Percentiles rank a stretch among this genome's conserved stretches.
phyloP scores from a whole-genome alignment of 1,284 basidiomycete genomes.

The Omphalotus olearius region DNA sequence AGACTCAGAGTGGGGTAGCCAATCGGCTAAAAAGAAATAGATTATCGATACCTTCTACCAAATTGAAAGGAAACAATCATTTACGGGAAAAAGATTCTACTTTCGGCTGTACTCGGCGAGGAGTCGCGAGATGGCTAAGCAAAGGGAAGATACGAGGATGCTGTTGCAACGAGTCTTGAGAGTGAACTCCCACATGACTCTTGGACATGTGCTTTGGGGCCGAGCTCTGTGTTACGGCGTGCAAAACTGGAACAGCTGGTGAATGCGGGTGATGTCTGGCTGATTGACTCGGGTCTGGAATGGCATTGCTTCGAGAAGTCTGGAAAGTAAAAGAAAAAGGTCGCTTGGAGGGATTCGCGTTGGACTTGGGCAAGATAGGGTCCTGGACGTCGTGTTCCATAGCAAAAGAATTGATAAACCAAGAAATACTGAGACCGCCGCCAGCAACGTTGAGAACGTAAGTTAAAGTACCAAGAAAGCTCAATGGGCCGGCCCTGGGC shows the following conservation, averaged over 20 bases:
- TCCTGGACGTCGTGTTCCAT: slow-evolving; percentile 1
- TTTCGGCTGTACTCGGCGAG: slow-evolving; percentile 2
- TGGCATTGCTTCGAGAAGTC: not conserved
- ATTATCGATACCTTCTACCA: not conserved
- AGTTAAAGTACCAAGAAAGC: too few species aligned
- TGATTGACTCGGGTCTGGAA: not conserved
- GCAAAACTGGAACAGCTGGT: slow-evolving; percentile 2
- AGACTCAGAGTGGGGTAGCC: not conserved
- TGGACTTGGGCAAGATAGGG: not conserved
- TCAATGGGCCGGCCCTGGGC: too few species aligned
- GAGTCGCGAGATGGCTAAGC: not conserved
- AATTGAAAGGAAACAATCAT: not conserved
- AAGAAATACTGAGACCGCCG: slow-evolving; percentile 1
- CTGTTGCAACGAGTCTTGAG: not conserved
- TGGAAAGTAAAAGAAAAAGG: slow-evolving; percentile 6
- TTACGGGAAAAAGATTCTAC: not conserved
- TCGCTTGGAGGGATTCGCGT: not conserved
- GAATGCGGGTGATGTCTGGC: not conserved
- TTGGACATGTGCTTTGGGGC: not conserved
- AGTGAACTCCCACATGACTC: not conserved
- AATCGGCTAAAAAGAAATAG: not conserved
- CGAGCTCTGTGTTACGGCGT: not conserved
- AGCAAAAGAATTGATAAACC: not conserved
- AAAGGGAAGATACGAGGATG: slow-evolving; percentile 7
- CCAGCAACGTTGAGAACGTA: not conserved